These are phyloP conservation scores for Naegleria fowleri DNA, from an alignment of 208 protist genomes.

Conservation along the genomic window DNA sequence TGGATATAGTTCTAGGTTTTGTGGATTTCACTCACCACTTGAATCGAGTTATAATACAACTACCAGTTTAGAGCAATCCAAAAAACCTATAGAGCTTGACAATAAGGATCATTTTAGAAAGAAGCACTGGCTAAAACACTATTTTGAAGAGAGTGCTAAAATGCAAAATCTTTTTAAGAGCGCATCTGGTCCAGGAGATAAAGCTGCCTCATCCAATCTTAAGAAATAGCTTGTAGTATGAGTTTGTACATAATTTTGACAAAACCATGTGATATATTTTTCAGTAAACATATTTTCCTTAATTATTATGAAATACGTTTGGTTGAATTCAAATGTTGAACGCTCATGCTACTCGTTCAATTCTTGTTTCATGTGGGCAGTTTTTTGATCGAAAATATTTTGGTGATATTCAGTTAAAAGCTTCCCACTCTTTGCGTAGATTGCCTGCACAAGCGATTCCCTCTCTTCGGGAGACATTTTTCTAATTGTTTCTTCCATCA, in stretches of 20 bases:
- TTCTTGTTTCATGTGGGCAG: neutral
- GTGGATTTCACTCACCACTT: neutral
- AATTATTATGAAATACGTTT: too few relatives aligned
- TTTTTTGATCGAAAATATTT: neutral
- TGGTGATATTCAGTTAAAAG: neutral
- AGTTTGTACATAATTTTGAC: too few relatives aligned
- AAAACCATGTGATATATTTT: too few relatives aligned
- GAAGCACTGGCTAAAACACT: neutral
- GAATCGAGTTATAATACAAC: neutral
- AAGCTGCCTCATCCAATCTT: neutral
- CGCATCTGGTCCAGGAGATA: neutral
- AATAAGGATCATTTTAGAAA: slow-evolving; percentile 11
- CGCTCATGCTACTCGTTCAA: too few relatives aligned
- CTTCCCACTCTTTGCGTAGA: neutral
- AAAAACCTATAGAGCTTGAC: neutral
- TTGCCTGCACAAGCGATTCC: neutral
- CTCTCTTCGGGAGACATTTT: neutral
- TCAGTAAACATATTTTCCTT: too few relatives aligned
- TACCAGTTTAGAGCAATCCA: neutral
- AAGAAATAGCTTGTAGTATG: neutral
- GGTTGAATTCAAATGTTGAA: too few relatives aligned
- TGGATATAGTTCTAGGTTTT: neutral
- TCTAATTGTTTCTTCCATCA: neutral
- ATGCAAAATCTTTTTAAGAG: neutral
- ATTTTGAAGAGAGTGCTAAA: neutral